These are phyloP conservation scores for Knufia fluminis DNA, from an alignment of 2,329 filamentous ascomycete genomes.

Conservation along the genomic window DNA sequence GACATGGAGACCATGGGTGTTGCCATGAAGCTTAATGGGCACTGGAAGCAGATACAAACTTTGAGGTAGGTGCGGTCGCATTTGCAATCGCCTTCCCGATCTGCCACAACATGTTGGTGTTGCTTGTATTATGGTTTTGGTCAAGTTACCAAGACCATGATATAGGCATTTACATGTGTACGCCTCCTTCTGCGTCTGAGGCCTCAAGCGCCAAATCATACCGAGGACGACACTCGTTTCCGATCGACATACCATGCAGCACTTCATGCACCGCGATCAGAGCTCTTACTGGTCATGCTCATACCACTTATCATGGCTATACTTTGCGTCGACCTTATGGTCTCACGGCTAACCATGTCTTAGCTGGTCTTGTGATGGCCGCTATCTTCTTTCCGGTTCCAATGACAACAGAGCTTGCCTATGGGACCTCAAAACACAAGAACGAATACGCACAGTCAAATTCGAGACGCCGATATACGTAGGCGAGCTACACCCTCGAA, in stretches of 20 bases:
- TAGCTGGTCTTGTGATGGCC: slow-evolving; percentile 83
- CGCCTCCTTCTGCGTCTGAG: too few species aligned
- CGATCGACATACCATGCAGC: too few species aligned
- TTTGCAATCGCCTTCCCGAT: not conserved
- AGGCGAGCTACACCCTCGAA: slow-evolving; percentile 84
- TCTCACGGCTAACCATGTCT: not conserved
- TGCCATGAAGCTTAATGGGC: slow-evolving; percentile 83
- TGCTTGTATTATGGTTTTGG: too few species aligned
- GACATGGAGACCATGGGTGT: slow-evolving; percentile 97
- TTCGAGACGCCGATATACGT: slow-evolving; percentile 93
- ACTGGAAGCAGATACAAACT: slow-evolving; percentile 88
- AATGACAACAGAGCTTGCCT: slow-evolving; percentile 95
- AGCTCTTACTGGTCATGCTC: too few species aligned
- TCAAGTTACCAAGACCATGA: too few species aligned
- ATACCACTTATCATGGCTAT: too few species aligned
- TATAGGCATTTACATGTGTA: too few species aligned
- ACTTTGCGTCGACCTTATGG: too few species aligned
- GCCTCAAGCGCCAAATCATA: too few species aligned
- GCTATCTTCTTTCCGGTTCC: slow-evolving; percentile 83
- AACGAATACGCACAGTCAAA: slow-evolving; percentile 69
- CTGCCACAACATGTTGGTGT: too few species aligned
- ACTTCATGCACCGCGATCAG: too few species aligned
- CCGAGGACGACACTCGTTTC: too few species aligned
- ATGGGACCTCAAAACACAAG: slow-evolving; percentile 76
- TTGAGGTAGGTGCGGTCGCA: slow-evolving; percentile 44